Conservation (phyloP, 2,329 filamentous ascomycete genomes). For the Ophiosphaerella narmari region DNA sequence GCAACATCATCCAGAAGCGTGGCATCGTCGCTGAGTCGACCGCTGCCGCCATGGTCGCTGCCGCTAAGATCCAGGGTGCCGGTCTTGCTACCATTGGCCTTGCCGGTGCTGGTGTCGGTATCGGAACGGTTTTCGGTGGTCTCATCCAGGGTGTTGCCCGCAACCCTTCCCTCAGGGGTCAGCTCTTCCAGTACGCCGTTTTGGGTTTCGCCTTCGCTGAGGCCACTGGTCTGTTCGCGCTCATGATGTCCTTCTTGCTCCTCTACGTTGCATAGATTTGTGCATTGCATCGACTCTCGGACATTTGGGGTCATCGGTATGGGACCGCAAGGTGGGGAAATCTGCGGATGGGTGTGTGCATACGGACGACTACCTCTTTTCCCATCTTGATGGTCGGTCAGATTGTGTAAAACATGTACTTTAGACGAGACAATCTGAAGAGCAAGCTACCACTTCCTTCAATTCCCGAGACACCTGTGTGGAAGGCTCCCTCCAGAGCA, state of each 20-base stretch:
- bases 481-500: conserved; percentile 25
- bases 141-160: conserved; percentile 88
- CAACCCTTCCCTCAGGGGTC: conserved; percentile 92
- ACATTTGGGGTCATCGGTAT: conserved; percentile 39
- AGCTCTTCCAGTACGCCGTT: conserved; percentile 97
- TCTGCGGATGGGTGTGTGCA: conserved; percentile 48
- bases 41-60: conserved; percentile 49
- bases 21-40: conserved; percentile 50
- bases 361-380: conserved; percentile 45
- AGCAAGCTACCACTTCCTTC: conserved; percentile 47
- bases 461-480: conserved; percentile 27
- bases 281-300: conserved; percentile 40
- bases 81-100: conserved; percentile 81
- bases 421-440: conserved; percentile 49
- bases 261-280: conserved; percentile 49
- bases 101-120: conserved; percentile 91
- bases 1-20: conserved; percentile 48
- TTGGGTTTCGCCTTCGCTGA: conserved; percentile 94
- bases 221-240: conserved; percentile 72
- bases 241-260: conserved; percentile 55
- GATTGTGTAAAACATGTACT: conserved; percentile 52
- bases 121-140: conserved; percentile 90
- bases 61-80: conserved; percentile 50
- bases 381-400: conserved; percentile 47
- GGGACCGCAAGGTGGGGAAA: conserved; percentile 43